Evolutionary conservation across 768 basidiomycete genomes (phyloP).

Genomic region (Amanita molliuscula): DNA sequence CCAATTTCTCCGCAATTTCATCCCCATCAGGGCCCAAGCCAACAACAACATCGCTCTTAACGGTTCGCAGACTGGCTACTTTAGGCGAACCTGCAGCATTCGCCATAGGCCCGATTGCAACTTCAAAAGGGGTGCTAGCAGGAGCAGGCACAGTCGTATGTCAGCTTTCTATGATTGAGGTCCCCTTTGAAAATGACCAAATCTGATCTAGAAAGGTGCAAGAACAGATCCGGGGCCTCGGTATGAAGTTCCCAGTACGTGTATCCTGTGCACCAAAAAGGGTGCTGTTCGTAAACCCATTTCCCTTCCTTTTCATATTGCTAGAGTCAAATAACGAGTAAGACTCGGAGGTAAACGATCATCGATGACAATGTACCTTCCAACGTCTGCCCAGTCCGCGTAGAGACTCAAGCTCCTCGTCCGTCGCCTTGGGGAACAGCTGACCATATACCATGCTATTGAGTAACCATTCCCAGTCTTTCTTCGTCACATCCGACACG

Average conservation of each 20-base stretch:
- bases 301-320: conserved; percentile 88
- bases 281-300: conserved; percentile 92
- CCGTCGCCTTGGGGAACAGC: conserved; percentile 76
- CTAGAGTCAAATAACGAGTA: conserved; percentile 23
- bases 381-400: conserved; percentile 73
- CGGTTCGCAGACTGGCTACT: conserved; percentile 78
- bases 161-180: conserved; percentile 85
- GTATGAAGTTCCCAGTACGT: conserved; percentile 83
- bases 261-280: conserved; percentile 95
- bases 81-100: conserved; percentile 81
- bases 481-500: conserved; percentile 84
- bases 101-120: conserved; percentile 90
- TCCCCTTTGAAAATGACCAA: conserved; percentile 95
- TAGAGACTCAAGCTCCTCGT: conserved; percentile 73
- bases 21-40: conserved; percentile 66
- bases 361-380: conserved; percentile 47
- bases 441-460: conserved; percentile 89
- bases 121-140: conserved; percentile 77
- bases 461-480: conserved; percentile 90
- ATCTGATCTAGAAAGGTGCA: conserved; percentile 82
- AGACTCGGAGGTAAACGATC: neutral
- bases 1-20: conserved; percentile 64
- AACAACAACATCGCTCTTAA: conserved; percentile 95
- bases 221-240: conserved; percentile 86
- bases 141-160: conserved; percentile 84